Evolutionary conservation across 805 yeast species (phyloP), one percentile per base, ranked within the genome.

Genomic region (Kuraishia molischiana): DNA sequence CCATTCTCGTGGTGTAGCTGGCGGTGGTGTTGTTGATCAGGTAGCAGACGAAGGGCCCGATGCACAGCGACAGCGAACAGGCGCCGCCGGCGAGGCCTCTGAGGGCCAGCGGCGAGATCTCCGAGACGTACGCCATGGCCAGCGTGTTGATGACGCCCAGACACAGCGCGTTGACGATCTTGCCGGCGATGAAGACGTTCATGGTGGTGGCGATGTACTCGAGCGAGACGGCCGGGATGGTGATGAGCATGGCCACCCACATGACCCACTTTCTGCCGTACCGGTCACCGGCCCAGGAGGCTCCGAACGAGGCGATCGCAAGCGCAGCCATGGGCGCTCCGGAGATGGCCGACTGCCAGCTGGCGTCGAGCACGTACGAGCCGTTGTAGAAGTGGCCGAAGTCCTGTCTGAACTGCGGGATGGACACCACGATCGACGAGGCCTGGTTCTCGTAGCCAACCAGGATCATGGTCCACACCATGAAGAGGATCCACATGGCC

Each of bases 61-160:
- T 53, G 35, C 66, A 52, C 45, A 67, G 54, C 37, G 67, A 58
- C 34, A 65, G 62, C 28, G 67, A 67, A 29, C 61, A 53, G 31
- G 56, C 59, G 17, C 70, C 59, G 18, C 69, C 59, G 42, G 63
- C 51, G 39, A 63, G 54, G 37, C 62, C 54, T 49, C 72, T 51
- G 36, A 67, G 49, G 4, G 57, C 64, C 35, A 64, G 50, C 4
- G 72, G 73, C 40, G 62, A 48, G 8, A 67, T 61, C 40, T 69
- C 74, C 13, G 70, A 57, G 10, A 66, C 61, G 45, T 67, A 69
- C 3, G 69, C 48, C 1, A 60, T 58, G 8, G 63, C 55, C 44
- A 61, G 45, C 11, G 69, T 57, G n/a, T 58, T 61, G 42, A 67
- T 56, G 8, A 58, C 56, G 36, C 75, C 75, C 62, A 68, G 59